Evolutionary conservation across 768 basidiomycete species (phyloP).

Genomic region (Butyriboletus loyo): DNA sequence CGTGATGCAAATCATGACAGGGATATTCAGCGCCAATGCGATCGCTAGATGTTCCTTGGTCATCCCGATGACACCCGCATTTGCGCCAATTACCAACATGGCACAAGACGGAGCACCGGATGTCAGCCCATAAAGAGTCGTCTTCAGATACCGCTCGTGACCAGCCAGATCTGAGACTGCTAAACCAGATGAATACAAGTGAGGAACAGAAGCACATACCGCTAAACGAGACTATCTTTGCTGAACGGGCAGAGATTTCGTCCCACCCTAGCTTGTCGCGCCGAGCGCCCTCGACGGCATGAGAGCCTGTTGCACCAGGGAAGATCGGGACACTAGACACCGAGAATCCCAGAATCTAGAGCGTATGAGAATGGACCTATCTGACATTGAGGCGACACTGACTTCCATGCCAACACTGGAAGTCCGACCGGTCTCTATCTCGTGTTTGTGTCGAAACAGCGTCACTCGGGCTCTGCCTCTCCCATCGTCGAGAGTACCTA

Average conservation of each 20-base stretch:
- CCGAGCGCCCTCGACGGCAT: conserved; percentile 62
- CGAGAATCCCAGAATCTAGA: conserved; percentile 84
- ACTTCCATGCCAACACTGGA: conserved; percentile 98
- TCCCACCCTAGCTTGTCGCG: conserved; percentile 95
- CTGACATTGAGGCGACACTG: conserved; percentile 15
- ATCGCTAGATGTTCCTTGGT: conserved; percentile 97
- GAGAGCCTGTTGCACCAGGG: conserved; percentile 55
- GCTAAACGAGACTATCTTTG: conserved; percentile 94
- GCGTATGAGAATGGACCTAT: background rate
- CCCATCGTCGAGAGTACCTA: conserved; percentile 78
- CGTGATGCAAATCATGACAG: conserved; percentile 90
- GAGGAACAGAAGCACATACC: conserved; percentile 39
- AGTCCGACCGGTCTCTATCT: conserved; percentile 93
- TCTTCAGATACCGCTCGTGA: conserved; percentile 90
- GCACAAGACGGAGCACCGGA: conserved; percentile 92
- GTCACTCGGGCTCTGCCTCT: conserved; percentile 80
- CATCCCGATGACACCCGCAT: conserved; percentile 90
- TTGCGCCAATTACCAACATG: conserved; percentile 91
- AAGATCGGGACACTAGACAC: conserved; percentile 75
- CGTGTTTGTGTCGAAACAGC: conserved; percentile 95
- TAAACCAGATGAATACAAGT: background rate
- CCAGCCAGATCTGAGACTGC: conserved; percentile 82
- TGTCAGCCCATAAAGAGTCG: conserved; percentile 91
- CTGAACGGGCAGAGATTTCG: conserved; percentile 82
- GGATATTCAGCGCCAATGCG: conserved; percentile 88